Conservation (phyloP, 2,329 filamentous ascomycete genomes). For the Lachnellula willkommii region DNA sequence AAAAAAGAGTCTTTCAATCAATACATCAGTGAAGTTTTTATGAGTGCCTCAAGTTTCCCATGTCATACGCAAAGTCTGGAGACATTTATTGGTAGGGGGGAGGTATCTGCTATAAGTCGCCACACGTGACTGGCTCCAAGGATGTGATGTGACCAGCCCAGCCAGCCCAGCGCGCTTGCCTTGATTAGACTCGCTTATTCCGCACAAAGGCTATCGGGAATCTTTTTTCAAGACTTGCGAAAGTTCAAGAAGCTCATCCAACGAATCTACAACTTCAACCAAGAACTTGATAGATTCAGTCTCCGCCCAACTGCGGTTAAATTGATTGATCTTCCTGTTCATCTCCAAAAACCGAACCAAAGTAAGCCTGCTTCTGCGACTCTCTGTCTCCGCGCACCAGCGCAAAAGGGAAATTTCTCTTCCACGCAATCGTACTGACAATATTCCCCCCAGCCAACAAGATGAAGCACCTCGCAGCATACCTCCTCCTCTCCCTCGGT, state of each 20-base stretch:
- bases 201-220: too few species aligned
- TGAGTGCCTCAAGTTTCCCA: too few species aligned
- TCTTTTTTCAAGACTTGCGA: neutral
- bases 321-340: conserved; percentile 98
- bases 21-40: too few species aligned
- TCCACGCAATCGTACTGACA: conserved; percentile 17
- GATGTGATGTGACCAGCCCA: neutral
- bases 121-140: neutral
- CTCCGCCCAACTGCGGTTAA: conserved; percentile 99
- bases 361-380: conserved; percentile 19
- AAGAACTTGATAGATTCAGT: conserved; percentile 90
- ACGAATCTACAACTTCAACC: conserved; percentile 9
- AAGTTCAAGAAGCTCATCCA: neutral
- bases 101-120: too few species aligned
- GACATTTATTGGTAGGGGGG: too few species aligned
- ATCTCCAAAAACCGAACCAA: conserved; percentile 22
- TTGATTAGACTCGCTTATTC: neutral
- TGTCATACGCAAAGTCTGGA: too few species aligned
- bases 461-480: conserved; percentile 99
- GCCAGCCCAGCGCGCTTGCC: neutral
- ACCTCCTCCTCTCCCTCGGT: conserved; percentile 91
- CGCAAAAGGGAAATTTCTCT: neutral
- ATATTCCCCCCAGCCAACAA: conserved; percentile 45
- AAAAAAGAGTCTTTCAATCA: neutral
- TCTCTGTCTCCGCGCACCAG: neutral